Evolutionary conservation across 441 rosid genomes (phyloP), one percentile per base, ranked within the genome.

Genomic region (Croton setiger): DNA sequence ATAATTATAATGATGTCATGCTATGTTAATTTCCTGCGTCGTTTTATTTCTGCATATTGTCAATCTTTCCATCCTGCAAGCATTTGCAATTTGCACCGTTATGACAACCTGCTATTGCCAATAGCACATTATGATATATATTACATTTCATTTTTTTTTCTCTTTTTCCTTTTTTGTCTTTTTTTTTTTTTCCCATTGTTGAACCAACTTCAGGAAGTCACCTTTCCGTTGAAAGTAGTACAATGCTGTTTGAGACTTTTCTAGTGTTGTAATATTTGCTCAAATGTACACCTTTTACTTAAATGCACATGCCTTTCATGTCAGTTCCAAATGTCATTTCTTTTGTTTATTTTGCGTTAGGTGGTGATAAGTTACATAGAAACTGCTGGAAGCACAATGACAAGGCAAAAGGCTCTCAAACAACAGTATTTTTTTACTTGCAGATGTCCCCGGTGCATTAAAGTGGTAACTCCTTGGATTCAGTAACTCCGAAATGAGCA

Each of bases 351-450:
- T 53, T 69, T 69, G 64, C 64, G 23, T 44, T 11, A 89, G 99
- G 87, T 92, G 64, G 75, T 69, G n/a, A 92, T 92, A 80, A 86
- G 93, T 76, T 95, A 95, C 67, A 84, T 95, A 57, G 99, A 95
- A 83, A 95, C 91, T 68, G 96, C 97, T 78, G 97, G 91, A 87
- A 90, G 97, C 84, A 87, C 96, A 60, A 71, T 80, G 70, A 87
- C 93, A 74, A 92, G 99, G 72, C 92, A 85, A 78, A 87, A 86
- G 77, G 78, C 93, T 84, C 90, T 95, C 66, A 86, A 78, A 80
- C 92, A 92, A 67, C 99, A 95, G 69, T 95, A 95, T 78, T 84
- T 86, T 77, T 95, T 95, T 81, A 79, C 80, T 67, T 95, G 99
- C 69, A 13, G 72, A 44, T 95, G 98, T 69, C 75, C 80, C 41